Evolutionary conservation across 2,329 filamentous ascomycete species (phyloP).

Genomic region (Clathrospora elynae): DNA sequence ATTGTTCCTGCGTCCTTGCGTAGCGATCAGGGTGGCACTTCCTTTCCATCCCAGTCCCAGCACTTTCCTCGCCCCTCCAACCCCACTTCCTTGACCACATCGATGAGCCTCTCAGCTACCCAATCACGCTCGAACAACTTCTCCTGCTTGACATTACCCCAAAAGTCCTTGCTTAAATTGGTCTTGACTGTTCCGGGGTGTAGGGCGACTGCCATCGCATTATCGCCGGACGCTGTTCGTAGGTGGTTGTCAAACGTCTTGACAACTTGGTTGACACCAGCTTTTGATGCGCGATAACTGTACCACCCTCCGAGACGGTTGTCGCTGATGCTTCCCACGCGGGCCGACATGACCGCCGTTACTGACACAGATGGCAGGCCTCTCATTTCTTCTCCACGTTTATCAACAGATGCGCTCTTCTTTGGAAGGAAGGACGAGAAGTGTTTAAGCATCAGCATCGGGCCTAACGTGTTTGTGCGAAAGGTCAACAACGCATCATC

Average conservation of each 20-base stretch:
- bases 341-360: slow-evolving; percentile 77
- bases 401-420: slow-evolving; percentile 43
- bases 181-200: slow-evolving; percentile 85
- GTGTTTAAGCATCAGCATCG: slow-evolving; percentile 77
- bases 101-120: slow-evolving; percentile 67
- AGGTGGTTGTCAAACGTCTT: slow-evolving; percentile 75
- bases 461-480: slow-evolving; percentile 73
- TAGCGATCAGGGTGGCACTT: slow-evolving; percentile 41
- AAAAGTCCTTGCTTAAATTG: slow-evolving; percentile 72
- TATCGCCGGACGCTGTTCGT: slow-evolving; percentile 60
- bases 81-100: slow-evolving; percentile 71
- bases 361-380: slow-evolving; percentile 60
- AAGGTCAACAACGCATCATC: slow-evolving; percentile 69
- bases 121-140: slow-evolving; percentile 71
- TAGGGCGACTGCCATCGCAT: slow-evolving; percentile 70
- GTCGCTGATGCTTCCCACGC: slow-evolving; percentile 75
- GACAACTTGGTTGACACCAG: slow-evolving; percentile 71
- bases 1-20: slow-evolving; percentile 5
- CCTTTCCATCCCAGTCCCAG: slow-evolving; percentile 50
- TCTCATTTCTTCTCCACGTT: slow-evolving; percentile 21
- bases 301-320: slow-evolving; percentile 82
- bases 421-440: slow-evolving; percentile 71
- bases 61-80: slow-evolving; percentile 47
- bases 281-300: slow-evolving; percentile 76
- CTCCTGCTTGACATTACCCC: slow-evolving; percentile 64